Base-by-base conservation (phyloP, 768 basidiomycete species). In the Lyophyllum shimeji region DNA sequence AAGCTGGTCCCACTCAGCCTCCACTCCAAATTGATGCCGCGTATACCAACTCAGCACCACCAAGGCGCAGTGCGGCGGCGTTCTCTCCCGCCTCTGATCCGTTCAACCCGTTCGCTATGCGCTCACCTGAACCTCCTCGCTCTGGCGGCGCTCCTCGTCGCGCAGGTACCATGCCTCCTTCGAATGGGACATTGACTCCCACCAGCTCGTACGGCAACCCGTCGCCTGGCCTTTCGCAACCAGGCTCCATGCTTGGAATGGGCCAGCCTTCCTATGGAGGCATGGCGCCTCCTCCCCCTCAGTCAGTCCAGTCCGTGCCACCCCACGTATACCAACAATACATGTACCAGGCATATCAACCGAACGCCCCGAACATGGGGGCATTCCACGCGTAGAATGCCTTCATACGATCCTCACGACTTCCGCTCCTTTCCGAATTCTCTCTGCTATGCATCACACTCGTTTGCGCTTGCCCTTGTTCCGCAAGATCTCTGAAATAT, bases 301-400 rank as follows among this genome's bases (percentile, higher is more conserved):
- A 61, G 45, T 18, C 56, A 29, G 51, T 61, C 59, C 80, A 83
- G 56, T 73, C 83, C 45, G 79, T 86, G 9, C 80, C 86, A 55
- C 77, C 82, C 59, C 87, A 89, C 65, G 70, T 87, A 59, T 91
- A 91, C 68, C 85, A 89, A 71, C 80, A 85, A 55, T 92, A 91
- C 76, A 86, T 91, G 88, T 90, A 90, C 67, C 86, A 87, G 72
- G 77, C 88, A 68, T 92, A 92, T 72, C 88, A 88, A 69, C 86
- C 89, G 72, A 85, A 82, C 61, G 82, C 85, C 20, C 82, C 83
- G 60, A 87, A 88, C 71, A 88, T 91, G 85, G 89, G 90, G 65
- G 67, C 86, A 50, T 93, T 86, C 81, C 85, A 85, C 69, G 70
- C 80, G 61, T 87, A 76, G n/a, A 85, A 72, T 58, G 69, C 63